phyloP scores from a whole-genome alignment of 441 rosid genomes.

The Rhodomyrtus psidioides region DNA sequence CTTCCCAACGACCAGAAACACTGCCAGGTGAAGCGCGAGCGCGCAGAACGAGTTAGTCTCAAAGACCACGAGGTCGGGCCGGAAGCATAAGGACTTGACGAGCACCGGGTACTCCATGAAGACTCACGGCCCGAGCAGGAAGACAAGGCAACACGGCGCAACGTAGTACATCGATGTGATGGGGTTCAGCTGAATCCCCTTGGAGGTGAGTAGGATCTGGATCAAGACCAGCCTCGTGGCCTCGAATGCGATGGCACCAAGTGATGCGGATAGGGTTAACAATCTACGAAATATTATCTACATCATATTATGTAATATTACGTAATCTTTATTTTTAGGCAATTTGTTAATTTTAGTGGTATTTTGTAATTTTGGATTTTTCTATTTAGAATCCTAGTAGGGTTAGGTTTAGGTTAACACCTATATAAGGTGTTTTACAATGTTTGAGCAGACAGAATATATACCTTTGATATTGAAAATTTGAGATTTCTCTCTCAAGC shows the following conservation, averaged over 20 bases:
- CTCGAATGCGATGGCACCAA: conserved; percentile 9
- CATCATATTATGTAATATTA: too few species aligned
- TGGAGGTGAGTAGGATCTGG: conserved; percentile 3
- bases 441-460: too few species aligned
- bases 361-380: too few species aligned
- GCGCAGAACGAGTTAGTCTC: conserved; percentile 4
- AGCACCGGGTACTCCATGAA: conserved; percentile 1
- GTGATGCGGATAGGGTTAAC: too few species aligned
- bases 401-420: too few species aligned
- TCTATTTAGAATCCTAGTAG: too few species aligned
- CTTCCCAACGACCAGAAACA: conserved; percentile 7
- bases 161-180: conserved; percentile 5
- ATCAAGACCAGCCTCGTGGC: conserved; percentile 6
- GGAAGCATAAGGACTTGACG: conserved; percentile 1
- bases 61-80: neutral
- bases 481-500: too few species aligned
- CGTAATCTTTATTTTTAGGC: too few species aligned
- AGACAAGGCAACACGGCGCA: conserved; percentile 5
- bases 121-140: conserved; percentile 5
- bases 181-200: conserved; percentile 7
- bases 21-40: conserved; percentile 3
- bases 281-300: too few species aligned
- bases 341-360: too few species aligned
- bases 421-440: too few species aligned
- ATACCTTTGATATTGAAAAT: too few species aligned